Conservation (phyloP, 805 yeast genomes). For the Yarrowia sp. region DNA sequence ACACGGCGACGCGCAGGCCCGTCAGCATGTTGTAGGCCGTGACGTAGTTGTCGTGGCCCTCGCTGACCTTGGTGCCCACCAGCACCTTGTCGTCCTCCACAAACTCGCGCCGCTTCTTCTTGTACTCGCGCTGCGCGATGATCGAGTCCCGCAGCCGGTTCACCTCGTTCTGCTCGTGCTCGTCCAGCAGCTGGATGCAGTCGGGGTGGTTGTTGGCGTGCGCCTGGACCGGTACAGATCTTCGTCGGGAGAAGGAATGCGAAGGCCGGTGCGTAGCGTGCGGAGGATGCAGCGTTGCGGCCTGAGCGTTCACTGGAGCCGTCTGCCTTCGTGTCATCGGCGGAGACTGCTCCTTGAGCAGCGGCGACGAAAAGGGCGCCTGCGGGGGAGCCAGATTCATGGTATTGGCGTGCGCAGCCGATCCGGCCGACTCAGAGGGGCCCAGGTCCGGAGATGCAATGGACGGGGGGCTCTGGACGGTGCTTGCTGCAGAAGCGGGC, state of each 20-base stretch:
- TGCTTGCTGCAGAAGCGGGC: too few relatives aligned
- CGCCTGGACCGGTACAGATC: conserved; percentile 16
- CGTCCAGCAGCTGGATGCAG: conserved; percentile 23
- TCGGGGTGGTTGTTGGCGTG: conserved; percentile 14
- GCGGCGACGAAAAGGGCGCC: background rate
- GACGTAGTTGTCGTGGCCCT: conserved; percentile 90
- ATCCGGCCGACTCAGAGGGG: background rate
- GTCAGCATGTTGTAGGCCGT: conserved; percentile 97
- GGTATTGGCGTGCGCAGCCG: too few relatives aligned
- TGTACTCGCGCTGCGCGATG: conserved; percentile 37
- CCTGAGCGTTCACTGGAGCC: background rate
- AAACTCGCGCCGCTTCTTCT: conserved; percentile 34
- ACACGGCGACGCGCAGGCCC: conserved; percentile 93
- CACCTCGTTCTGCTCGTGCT: conserved; percentile 31
- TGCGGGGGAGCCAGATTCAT: background rate
- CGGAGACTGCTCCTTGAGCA: conserved; percentile 15
- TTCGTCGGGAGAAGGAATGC: conserved; percentile 17
- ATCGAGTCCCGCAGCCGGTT: conserved; percentile 37
- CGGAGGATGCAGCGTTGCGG: background rate
- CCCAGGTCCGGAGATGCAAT: conserved; percentile 12
- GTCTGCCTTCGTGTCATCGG: conserved; percentile 21
- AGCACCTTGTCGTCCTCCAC: conserved; percentile 49
- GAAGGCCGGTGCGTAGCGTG: background rate
- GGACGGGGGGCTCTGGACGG: background rate
- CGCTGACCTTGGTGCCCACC: conserved; percentile 79